These are phyloP conservation scores for Talinum fruticosum DNA, from an alignment of 148 eudicot species.

Conservation along the genomic window DNA sequence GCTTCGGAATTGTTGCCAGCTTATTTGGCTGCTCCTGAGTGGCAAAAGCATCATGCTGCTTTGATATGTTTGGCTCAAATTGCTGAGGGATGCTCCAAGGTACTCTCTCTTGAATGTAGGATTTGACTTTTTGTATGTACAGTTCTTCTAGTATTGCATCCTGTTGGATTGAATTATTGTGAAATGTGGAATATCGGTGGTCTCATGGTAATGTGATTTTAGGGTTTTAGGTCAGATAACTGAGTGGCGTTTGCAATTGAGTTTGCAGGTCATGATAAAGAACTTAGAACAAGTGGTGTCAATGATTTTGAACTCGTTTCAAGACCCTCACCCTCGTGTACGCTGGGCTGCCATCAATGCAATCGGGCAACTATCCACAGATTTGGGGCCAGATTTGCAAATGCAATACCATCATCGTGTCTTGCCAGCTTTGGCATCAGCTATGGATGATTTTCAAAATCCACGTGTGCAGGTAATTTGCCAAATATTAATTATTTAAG, in stretches of 20 bases:
- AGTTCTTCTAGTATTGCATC: not conserved
- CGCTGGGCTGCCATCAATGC: constrained; percentile 98
- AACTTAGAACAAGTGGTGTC: constrained; percentile 79
- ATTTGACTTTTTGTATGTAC: not conserved
- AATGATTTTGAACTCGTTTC: constrained; percentile 87
- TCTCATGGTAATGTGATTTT: not conserved
- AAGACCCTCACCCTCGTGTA: constrained; percentile 87
- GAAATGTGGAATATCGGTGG: not conserved
- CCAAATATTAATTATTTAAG: not conserved
- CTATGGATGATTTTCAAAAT: constrained; percentile 94
- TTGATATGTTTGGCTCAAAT: constrained; percentile 37
- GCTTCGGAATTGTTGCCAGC: constrained; percentile 39
- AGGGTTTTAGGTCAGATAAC: not conserved
- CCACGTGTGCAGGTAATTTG: constrained; percentile 77
- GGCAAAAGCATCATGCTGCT: constrained; percentile 48
- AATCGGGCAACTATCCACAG: constrained; percentile 85
- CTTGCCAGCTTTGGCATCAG: constrained; percentile 47
- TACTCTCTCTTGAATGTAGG: not conserved
- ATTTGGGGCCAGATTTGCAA: constrained; percentile 93
- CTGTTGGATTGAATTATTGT: not conserved
- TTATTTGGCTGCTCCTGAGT: constrained; percentile 36
- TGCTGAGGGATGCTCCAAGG: constrained; percentile 45
- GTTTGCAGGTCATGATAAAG: constrained; percentile 71
- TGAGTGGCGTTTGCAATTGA: constrained; percentile 4
- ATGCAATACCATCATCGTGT: constrained; percentile 41